Conservation (phyloP, 140 eudicot species). For the Anethum foeniculum region DNA sequence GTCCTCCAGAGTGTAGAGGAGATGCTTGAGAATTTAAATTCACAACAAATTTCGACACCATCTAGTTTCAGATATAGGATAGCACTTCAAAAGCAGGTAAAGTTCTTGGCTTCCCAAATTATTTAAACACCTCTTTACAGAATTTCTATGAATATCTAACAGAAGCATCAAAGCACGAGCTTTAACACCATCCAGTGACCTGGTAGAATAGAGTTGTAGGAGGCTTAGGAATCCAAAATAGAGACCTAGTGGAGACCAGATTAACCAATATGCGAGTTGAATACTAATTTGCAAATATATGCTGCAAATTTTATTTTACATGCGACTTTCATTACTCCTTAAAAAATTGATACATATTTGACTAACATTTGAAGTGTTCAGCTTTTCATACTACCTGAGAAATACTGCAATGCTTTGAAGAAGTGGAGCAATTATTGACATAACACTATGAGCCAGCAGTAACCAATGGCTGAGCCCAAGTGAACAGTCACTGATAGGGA, state of each 20-base stretch:
- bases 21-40: slow-evolving; percentile 57
- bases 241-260: neutral
- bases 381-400: neutral
- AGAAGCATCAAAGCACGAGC: neutral
- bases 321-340: neutral
- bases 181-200: neutral
- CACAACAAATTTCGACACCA: slow-evolving; percentile 63
- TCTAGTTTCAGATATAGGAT: slow-evolving; percentile 74
- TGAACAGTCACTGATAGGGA: neutral
- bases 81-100: slow-evolving; percentile 93
- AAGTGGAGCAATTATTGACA: neutral
- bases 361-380: neutral
- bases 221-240: neutral
- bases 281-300: neutral
- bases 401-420: neutral
- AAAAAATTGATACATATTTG: neutral
- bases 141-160: neutral
- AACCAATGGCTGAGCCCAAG: neutral
- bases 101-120: neutral
- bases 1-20: slow-evolving; percentile 73
- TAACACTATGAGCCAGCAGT: neutral
- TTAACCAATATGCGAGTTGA: neutral
- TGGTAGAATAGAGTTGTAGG: neutral
- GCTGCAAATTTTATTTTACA: neutral
- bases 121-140: neutral